phyloP scores from a whole-genome alignment of 2,329 filamentous ascomycete species.

The Botrytis porri region DNA sequence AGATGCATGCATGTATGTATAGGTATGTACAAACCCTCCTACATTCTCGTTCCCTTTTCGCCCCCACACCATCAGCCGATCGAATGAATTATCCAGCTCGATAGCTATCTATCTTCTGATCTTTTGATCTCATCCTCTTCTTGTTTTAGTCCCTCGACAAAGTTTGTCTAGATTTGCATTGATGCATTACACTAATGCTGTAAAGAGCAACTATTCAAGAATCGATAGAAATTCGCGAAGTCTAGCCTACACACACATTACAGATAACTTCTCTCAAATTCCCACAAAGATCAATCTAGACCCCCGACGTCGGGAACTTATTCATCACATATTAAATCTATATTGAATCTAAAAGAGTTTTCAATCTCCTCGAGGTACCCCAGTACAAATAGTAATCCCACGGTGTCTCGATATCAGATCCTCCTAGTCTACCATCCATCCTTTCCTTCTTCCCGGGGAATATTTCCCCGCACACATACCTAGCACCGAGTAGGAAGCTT shows the following conservation, averaged over 20 bases:
- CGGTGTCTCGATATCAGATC: not conserved
- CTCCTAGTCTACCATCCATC: not conserved
- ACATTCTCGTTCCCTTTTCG: not conserved
- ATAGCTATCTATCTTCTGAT: not conserved
- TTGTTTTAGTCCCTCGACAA: not conserved
- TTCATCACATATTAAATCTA: not conserved
- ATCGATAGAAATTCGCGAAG: not conserved
- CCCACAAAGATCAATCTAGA: not conserved
- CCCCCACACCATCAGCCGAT: constrained; percentile 1
- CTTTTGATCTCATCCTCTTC: not conserved
- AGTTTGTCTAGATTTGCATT: not conserved
- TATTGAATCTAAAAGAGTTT: not conserved
- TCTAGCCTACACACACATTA: not conserved
- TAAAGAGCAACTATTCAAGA: not conserved
- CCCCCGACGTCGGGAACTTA: not conserved
- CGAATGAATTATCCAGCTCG: not conserved
- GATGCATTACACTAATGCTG: not conserved
- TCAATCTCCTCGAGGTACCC: not conserved
- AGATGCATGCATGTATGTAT: not conserved
- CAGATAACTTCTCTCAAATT: not conserved
- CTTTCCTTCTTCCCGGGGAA: not conserved
- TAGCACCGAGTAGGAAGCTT: not conserved
- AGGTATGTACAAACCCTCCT: not conserved
- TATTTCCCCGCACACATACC: not conserved
- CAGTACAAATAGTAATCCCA: not conserved